Conservation (phyloP, 1,284 basidiomycete genomes). For the Takashimella tepidaria region DNA sequence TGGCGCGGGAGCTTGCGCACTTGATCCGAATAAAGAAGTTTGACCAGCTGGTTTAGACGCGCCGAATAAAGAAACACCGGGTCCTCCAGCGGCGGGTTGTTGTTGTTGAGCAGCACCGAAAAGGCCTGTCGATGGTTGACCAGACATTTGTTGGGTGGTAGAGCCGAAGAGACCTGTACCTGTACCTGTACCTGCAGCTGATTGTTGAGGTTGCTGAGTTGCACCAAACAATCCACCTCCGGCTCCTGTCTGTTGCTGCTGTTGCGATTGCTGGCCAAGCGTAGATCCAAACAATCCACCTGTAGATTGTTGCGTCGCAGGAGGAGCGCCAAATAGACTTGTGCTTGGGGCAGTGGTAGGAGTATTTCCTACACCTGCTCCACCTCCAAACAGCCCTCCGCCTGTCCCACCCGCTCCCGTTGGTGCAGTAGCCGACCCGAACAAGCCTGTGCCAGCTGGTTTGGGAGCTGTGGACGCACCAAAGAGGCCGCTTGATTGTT, state of each 20-base stretch:
- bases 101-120: slow-evolving; percentile 7
- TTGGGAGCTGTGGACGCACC: slow-evolving; percentile 13
- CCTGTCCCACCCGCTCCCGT: neutral
- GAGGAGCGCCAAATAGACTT: slow-evolving; percentile 12
- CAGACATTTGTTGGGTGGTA: slow-evolving; percentile 3
- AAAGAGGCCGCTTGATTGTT: slow-evolving; percentile 9
- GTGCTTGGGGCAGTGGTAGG: neutral
- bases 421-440: slow-evolving; percentile 8
- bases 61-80: slow-evolving; percentile 15
- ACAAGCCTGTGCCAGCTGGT: slow-evolving; percentile 7
- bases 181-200: neutral
- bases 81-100: slow-evolving; percentile 4
- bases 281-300: slow-evolving; percentile 22
- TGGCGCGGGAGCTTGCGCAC: slow-evolving; percentile 8
- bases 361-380: neutral
- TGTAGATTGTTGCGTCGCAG: neutral
- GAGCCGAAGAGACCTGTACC: slow-evolving; percentile 12
- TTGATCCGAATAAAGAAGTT: neutral
- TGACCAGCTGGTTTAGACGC: slow-evolving; percentile 7
- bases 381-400: slow-evolving; percentile 1
- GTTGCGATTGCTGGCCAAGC: too few species aligned
- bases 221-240: slow-evolving; percentile 8
- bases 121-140: too few species aligned
- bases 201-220: slow-evolving; percentile 13
- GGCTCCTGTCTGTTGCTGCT: neutral